Evolutionary conservation across 768 basidiomycete species (phyloP).

Genomic region (Hysterangium stoloniferum): DNA sequence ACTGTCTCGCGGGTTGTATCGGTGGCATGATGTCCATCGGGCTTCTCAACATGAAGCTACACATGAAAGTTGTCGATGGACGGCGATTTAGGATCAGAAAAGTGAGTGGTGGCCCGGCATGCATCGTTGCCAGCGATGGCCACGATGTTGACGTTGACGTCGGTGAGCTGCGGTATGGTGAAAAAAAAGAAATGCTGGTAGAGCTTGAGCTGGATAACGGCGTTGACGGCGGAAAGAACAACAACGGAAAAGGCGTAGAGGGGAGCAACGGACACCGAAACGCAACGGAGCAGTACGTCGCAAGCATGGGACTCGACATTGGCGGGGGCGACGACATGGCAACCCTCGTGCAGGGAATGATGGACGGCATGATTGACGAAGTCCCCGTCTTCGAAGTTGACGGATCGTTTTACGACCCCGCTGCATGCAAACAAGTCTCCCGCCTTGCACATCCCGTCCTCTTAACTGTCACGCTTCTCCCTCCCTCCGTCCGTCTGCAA

Average conservation of each 20-base stretch:
- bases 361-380: slow-evolving; percentile 96
- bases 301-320: slow-evolving; percentile 72
- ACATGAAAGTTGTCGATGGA: slow-evolving; percentile 87
- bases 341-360: slow-evolving; percentile 83
- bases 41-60: slow-evolving; percentile 86
- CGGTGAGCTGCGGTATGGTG: slow-evolving; percentile 91
- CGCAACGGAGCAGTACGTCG: slow-evolving; percentile 86
- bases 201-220: slow-evolving; percentile 88
- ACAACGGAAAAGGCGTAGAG: slow-evolving; percentile 6
- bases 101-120: slow-evolving; percentile 82
- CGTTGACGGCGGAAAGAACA: slow-evolving; percentile 20
- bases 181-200: slow-evolving; percentile 94
- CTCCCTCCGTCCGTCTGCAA: slow-evolving; percentile 31
- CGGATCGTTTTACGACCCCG: slow-evolving; percentile 90
- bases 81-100: slow-evolving; percentile 91
- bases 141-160: slow-evolving; percentile 93
- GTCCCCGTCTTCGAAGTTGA: slow-evolving; percentile 95
- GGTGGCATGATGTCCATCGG: slow-evolving; percentile 98
- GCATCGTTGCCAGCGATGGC: slow-evolving; percentile 86
- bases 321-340: slow-evolving; percentile 47
- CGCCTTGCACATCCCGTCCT: slow-evolving; percentile 88
- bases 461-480: slow-evolving; percentile 88
- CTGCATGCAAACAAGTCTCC: slow-evolving; percentile 73
- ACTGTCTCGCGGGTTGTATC: slow-evolving; percentile 87
- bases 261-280: slow-evolving; percentile 31